Base-by-base conservation (phyloP, 108 stramenopile genomes). In the Skeletonema potamos region DNA sequence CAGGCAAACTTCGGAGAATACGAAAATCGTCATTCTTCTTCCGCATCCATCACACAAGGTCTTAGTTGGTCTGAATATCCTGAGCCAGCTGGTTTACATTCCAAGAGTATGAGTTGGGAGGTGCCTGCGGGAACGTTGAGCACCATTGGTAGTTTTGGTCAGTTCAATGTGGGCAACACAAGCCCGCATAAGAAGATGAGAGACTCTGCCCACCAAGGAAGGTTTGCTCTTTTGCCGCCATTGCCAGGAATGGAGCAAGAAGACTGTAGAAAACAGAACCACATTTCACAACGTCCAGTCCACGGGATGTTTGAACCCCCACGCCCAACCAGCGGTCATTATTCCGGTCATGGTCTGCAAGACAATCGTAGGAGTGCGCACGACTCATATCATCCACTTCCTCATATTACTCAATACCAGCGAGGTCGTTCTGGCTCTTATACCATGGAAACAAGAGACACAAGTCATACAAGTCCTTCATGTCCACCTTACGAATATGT, bases 41-140 rank as follows among this genome's bases (percentile, higher is more conserved):
- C 34, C 29, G 66, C 66, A 56, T 67, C 66, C 20, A 37, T 61
- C 36, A 36, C 24, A 20, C 54, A 55, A 27, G 34, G 30, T 56
- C 66, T 32, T 36, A 36, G 17, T 22, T 67, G 51, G 57, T 27
- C 26, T 46, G 37, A 36, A 34, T 59, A 59, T 4, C 58, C 58
- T 7, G 58, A 59, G 58, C 58, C 58, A 34, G 30, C 58, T 17
- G 33, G 58, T 20, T 20, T 59, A 13, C 18, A 30, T 18, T 60
- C 69, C 18, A 32, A 30, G 12, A 59, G 58, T 24, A 41, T 71
- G 26, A 62, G 60, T 13, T 71, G 70, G 70, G 70, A 71, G 33
- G 41, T 71, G 4, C 70, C 70, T 7, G 29, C 70, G 2, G 70
- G 70, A 30, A 70, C 70, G 8, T 54, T 70, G 61, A 71, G 70